Evolutionary conservation across 768 basidiomycete species (phyloP).

Genomic region (Tephrocybe sp.): DNA sequence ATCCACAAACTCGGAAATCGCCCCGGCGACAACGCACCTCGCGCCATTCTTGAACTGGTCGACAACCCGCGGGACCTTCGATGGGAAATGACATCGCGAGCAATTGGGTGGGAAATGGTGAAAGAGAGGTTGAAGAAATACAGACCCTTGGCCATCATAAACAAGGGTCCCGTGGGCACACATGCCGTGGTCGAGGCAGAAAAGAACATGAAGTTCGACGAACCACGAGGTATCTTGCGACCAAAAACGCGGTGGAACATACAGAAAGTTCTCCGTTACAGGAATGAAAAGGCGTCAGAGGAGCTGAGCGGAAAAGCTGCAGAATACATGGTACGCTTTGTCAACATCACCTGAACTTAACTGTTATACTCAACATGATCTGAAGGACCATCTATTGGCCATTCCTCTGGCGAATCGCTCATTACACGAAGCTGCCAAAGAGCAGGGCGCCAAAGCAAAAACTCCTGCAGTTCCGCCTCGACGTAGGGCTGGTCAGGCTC

Average conservation of each 20-base stretch:
- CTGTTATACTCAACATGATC: slow-evolving; percentile 5
- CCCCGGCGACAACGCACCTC: slow-evolving; percentile 89
- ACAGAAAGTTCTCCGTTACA: slow-evolving; percentile 68
- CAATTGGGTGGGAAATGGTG: slow-evolving; percentile 82
- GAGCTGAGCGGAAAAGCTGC: slow-evolving; percentile 57
- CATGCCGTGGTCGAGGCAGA: slow-evolving; percentile 50
- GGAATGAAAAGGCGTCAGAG: slow-evolving; percentile 42
- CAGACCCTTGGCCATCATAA: slow-evolving; percentile 47
- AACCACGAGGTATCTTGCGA: slow-evolving; percentile 47
- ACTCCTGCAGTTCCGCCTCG: slow-evolving; percentile 23
- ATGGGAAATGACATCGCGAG: slow-evolving; percentile 85
- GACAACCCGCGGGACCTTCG: slow-evolving; percentile 90
- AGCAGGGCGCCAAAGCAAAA: slow-evolving; percentile 26
- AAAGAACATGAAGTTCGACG: slow-evolving; percentile 33
- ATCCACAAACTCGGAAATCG: slow-evolving; percentile 91
- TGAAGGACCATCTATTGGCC: slow-evolving; percentile 68
- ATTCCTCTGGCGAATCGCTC: slow-evolving; percentile 54
- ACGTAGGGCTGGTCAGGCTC: slow-evolving; percentile 52
- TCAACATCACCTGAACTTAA: neutral
- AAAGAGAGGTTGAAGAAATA: slow-evolving; percentile 50
- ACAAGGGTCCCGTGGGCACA: slow-evolving; percentile 47
- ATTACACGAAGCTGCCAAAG: slow-evolving; percentile 43
- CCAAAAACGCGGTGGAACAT: slow-evolving; percentile 74
- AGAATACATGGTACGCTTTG: slow-evolving; percentile 61
- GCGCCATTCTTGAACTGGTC: slow-evolving; percentile 91